phyloP scores from a whole-genome alignment of 2,329 filamentous ascomycete genomes.

The Monosporascus cannonballus region DNA sequence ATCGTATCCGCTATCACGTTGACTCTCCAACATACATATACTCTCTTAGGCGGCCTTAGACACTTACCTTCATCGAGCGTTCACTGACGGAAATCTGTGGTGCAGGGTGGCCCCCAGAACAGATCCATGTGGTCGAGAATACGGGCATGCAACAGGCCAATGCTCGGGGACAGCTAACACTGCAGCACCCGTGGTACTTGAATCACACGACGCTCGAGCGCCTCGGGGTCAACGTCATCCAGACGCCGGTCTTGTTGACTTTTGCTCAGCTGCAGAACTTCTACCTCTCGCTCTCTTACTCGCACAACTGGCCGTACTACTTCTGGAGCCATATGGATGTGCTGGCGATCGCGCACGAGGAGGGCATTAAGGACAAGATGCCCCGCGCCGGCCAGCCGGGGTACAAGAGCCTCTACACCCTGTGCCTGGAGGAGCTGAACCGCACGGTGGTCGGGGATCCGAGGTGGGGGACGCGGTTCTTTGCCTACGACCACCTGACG shows the following conservation, averaged over 20 bases:
- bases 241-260: conserved; percentile 44
- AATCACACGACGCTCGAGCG: conserved; percentile 42
- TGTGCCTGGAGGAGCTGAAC: conserved; percentile 30
- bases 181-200: conserved; percentile 52
- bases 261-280: conserved; percentile 53
- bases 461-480: conserved; percentile 48
- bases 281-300: conserved; percentile 39
- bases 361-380: conserved; percentile 28
- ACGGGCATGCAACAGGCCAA: conserved; percentile 51
- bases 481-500: conserved; percentile 52
- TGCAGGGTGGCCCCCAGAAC: conserved; percentile 43
- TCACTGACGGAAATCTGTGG: not conserved
- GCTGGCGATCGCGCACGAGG: conserved; percentile 37
- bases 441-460: conserved; percentile 24
- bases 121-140: conserved; percentile 56
- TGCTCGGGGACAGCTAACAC: conserved; percentile 35
- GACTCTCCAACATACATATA: too few species aligned
- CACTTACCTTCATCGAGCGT: too few species aligned
- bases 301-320: conserved; percentile 40
- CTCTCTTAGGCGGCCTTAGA: too few species aligned
- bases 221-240: conserved; percentile 47
- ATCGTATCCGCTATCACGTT: not conserved
- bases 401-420: conserved; percentile 36
- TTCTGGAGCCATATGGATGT: conserved; percentile 56
- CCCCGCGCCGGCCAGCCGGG: conserved; percentile 25